Evolutionary conservation across 345 rosid genomes (phyloP).

Genomic region (Rhodomyrtus tomentosa): DNA sequence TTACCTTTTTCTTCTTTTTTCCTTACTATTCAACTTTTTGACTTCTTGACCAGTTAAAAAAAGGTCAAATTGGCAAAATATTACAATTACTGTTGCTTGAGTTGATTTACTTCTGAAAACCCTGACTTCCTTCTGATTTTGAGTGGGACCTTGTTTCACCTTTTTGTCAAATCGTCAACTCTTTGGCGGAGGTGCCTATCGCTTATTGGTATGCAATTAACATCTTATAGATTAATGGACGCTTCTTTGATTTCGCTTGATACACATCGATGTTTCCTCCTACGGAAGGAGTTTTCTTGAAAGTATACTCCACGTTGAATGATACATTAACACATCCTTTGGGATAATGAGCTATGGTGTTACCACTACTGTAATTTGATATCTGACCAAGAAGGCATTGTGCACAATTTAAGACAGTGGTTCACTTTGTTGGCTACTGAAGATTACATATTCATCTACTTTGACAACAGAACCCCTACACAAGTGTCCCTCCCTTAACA

Average conservation of each 20-base stretch:
- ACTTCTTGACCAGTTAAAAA: no score
- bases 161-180: neutral
- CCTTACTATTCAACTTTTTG: no score
- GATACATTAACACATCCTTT: neutral
- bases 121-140: no score
- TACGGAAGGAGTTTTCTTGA: neutral
- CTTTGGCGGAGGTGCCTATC: neutral
- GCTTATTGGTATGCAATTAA: neutral
- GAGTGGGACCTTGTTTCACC: neutral
- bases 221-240: neutral
- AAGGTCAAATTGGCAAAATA: no score
- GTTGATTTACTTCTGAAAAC: neutral
- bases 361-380: neutral
- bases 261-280: neutral
- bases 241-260: neutral
- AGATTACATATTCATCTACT: neutral
- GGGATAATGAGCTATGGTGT: neutral
- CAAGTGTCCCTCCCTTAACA: slow-evolving; percentile 50
- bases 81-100: neutral
- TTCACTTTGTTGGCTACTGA: neutral
- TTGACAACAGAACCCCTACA: slow-evolving; percentile 17
- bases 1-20: no score
- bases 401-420: neutral
- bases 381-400: neutral
- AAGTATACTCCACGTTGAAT: neutral